phyloP scores from a whole-genome alignment of 2,329 filamentous ascomycete species.

The Pyricularia sp. region DNA sequence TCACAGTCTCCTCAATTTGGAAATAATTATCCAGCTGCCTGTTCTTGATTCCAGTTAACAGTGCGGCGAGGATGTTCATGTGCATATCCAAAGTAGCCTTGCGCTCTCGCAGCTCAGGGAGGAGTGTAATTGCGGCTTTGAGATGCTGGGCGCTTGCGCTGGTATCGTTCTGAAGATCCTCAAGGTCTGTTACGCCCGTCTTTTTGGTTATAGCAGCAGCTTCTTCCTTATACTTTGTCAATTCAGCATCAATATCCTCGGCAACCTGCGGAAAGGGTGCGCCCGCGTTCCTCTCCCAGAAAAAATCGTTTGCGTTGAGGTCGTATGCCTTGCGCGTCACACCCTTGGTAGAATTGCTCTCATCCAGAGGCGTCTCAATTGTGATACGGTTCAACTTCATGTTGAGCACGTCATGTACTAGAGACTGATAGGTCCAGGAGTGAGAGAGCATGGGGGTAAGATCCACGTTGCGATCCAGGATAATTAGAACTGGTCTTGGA shows the following conservation, averaged over 20 bases:
- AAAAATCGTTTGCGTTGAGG: slow-evolving; percentile 82
- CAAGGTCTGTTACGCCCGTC: slow-evolving; percentile 84
- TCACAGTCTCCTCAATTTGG: slow-evolving; percentile 86
- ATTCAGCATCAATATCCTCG: slow-evolving; percentile 83
- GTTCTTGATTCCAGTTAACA: slow-evolving; percentile 75
- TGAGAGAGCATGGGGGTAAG: slow-evolving; percentile 98
- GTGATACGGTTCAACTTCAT: slow-evolving; percentile 74
- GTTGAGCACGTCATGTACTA: slow-evolving; percentile 57
- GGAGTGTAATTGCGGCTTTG: slow-evolving; percentile 86
- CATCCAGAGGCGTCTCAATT: slow-evolving; percentile 74
- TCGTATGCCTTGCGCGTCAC: slow-evolving; percentile 86
- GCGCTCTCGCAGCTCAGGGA: slow-evolving; percentile 85
- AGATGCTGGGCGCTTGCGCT: slow-evolving; percentile 86
- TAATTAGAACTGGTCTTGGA: slow-evolving; percentile 79
- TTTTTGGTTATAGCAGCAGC: slow-evolving; percentile 91
- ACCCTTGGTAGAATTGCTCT: slow-evolving; percentile 63
- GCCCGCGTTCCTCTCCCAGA: slow-evolving; percentile 89
- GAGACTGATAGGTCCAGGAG: slow-evolving; percentile 71
- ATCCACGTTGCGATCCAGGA: slow-evolving; percentile 93
- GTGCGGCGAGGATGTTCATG: slow-evolving; percentile 90
- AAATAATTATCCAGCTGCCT: slow-evolving; percentile 94
- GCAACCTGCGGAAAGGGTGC: slow-evolving; percentile 92
- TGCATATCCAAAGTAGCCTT: slow-evolving; percentile 96
- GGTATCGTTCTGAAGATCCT: slow-evolving; percentile 85
- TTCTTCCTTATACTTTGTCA: slow-evolving; percentile 92